These are phyloP conservation scores for Nakaseomyces nivariensis DNA, from an alignment of 1,139 yeast genomes.

Conservation along the genomic window DNA sequence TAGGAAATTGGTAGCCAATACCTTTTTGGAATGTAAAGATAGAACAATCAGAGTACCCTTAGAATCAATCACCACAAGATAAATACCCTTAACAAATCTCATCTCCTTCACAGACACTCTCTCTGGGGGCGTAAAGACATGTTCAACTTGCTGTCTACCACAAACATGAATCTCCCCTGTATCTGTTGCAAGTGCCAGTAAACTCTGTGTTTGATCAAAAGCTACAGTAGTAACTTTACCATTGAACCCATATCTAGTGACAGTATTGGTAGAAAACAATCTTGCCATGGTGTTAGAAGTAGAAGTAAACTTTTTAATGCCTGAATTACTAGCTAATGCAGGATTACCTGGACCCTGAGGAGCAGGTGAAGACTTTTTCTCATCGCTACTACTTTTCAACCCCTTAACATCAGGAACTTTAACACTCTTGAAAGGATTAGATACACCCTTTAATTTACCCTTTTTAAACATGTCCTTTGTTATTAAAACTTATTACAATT, in stretches of 20 bases:
- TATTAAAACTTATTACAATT: too few species aligned
- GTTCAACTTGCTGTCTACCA: slow-evolving; percentile 80
- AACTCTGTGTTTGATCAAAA: slow-evolving; percentile 80
- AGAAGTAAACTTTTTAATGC: neutral
- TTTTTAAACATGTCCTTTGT: slow-evolving; percentile 1
- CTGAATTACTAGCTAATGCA: neutral
- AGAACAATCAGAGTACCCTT: slow-evolving; percentile 50
- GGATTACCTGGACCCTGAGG: slow-evolving; percentile 1
- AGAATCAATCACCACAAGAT: slow-evolving; percentile 59
- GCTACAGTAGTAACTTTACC: slow-evolving; percentile 59
- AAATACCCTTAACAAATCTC: slow-evolving; percentile 69
- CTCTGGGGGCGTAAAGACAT: slow-evolving; percentile 38
- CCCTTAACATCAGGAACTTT: slow-evolving; percentile 21
- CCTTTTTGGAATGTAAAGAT: slow-evolving; percentile 54
- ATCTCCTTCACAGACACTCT: slow-evolving; percentile 44
- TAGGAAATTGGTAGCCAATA: slow-evolving; percentile 43
- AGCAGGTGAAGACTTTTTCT: neutral
- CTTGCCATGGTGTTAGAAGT: slow-evolving; percentile 11
- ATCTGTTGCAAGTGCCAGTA: slow-evolving; percentile 71
- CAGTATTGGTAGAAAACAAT: slow-evolving; percentile 33
- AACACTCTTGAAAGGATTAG: slow-evolving; percentile 39
- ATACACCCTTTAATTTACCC: slow-evolving; percentile 36
- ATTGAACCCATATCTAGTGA: slow-evolving; percentile 43
- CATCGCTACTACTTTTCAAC: neutral
- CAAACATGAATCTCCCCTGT: slow-evolving; percentile 63